Base-by-base conservation (phyloP, 768 basidiomycete species). In the Coprinopsis marcescibilis region DNA sequence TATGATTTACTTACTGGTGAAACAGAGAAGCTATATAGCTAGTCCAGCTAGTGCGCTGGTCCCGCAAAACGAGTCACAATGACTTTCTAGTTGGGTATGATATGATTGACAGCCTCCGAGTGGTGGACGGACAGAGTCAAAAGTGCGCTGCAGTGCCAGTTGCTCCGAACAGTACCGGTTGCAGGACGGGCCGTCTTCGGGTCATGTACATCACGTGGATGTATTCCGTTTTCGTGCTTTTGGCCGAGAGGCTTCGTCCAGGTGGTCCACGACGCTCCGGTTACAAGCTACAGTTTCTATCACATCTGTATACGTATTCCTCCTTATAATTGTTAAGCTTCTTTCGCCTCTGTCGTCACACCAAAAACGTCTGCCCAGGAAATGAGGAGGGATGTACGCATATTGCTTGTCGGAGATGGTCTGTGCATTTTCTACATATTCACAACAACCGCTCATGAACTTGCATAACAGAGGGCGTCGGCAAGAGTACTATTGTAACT, bases 401-500 rank as follows among this genome's bases (percentile, higher is more conserved):
- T 95, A 60, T 77, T 94, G 50, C 80, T 96, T 59, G 90, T 94
- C 53, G 93, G 93, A 53, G 93, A 96, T 68, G 92, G 91, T 92
- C 55, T 56, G 83, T 62, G 17, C 13, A 24, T 27, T 30, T 46
- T 34, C 30, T 32, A 23, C n/a, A n/a, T n/a, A 40, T 21, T 33
- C 24, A 32, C 12, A 15, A 20, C 37, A 32, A 46, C n/a, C 43
- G 56, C 50, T 51, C 33, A 52, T 50, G 37, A 24, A 45, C 48
- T 37, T 49, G 45, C 44, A 43, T 50, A 53, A 30, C 63, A 97
- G 93, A 95, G 74, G 90, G 89, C 54, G 95, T 97, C 57, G 95
- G 95, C 54, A 99, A 99, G 74, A 94, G 91, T 64, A 93, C 92
- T 37, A 93, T 98, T 61, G 83, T 98, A 62, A 96, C 92, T 15